Evolutionary conservation across 768 basidiomycete genomes (phyloP), one percentile per base, ranked within the genome.

Genomic region (Phylloporus rhodoxanthus): DNA sequence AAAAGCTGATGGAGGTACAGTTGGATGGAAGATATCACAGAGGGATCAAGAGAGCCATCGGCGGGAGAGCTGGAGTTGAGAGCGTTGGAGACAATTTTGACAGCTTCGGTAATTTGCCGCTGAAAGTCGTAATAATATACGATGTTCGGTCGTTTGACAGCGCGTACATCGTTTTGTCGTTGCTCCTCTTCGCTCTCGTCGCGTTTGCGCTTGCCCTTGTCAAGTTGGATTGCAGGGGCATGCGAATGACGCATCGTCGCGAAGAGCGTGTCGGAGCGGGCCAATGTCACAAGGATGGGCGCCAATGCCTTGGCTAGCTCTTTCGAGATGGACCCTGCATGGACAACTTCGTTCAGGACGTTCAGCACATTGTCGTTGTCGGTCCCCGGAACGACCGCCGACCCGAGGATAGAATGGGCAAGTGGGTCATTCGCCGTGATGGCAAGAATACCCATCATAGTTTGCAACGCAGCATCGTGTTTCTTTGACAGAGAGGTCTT

Each of bases 121-220:
- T 82, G 75, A 26, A 87, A 70, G 53, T 76, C 75, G 26, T 70
- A 66, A 41, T 69, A 73, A 41, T 69, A 73, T 23, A 69, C 69
- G 28, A 73, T 54, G 47, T 70, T 75, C 5, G 73, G 74, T 30
- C 79, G 72, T 60, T 83, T 84, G 56, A 45, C 62, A 59, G 43
- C 55, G 42, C 53, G 70, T 8, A 48, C 48, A 6, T 65, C 67
- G 26, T 47, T 57, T 39, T 61, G 67, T 40, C 50, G 61, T 48
- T 51, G 56, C 41, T 65, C 64, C 38, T 64, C 62, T 29, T 70
- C 72, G 20, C 64, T 68, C 50, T 78, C 76, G 48, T 82, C 82
- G 4, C 86, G 78, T 64, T 85, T 88, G 36, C 87, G 79, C 63
- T 90, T 89, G n/a, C 84, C 82, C 55, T 77, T 80, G 61, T 84